phyloP scores from a whole-genome alignment of 768 basidiomycete genomes.

The Rossbeevera mucosa region DNA sequence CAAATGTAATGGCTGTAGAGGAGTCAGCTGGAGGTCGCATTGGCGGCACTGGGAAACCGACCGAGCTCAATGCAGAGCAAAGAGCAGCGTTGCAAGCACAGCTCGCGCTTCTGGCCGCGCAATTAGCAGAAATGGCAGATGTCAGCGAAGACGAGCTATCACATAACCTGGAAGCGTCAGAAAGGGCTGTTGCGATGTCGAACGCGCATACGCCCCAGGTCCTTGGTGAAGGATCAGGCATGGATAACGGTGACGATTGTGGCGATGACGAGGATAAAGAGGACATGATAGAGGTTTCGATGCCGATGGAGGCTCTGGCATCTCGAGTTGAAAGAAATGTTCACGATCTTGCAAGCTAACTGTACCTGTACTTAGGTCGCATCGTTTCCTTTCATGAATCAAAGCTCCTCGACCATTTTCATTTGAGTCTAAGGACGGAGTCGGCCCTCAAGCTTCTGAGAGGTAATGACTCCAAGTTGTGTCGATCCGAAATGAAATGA shows the following conservation, averaged over 20 bases:
- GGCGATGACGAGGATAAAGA: slow-evolving; percentile 11
- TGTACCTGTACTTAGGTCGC: background rate
- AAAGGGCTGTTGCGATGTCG: background rate
- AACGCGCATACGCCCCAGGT: background rate
- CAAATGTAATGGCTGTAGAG: slow-evolving; percentile 1
- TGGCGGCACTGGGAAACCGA: slow-evolving; percentile 8
- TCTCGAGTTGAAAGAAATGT: slow-evolving; percentile 3
- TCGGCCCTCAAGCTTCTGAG: background rate
- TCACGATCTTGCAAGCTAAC: background rate
- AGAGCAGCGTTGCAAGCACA: slow-evolving; percentile 72
- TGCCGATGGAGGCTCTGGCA: slow-evolving; percentile 19
- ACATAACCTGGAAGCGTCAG: slow-evolving; percentile 20
- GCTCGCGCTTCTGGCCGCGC: slow-evolving; percentile 66
- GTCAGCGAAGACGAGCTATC: slow-evolving; percentile 31
- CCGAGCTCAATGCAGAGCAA: slow-evolving; percentile 37
- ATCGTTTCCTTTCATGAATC: background rate
- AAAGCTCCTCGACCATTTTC: background rate
- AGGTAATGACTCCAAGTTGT: background rate
- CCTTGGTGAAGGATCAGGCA: slow-evolving; percentile 2
- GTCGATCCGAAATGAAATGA: background rate
- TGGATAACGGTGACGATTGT: slow-evolving; percentile 10
- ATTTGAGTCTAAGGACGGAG: background rate
- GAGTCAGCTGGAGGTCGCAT: slow-evolving; percentile 3
- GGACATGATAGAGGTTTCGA: slow-evolving; percentile 28
- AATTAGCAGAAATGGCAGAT: slow-evolving; percentile 63